These are phyloP conservation scores for Fonsecaea erecta DNA, from an alignment of 2,329 filamentous ascomycete species.

Conservation along the genomic window DNA sequence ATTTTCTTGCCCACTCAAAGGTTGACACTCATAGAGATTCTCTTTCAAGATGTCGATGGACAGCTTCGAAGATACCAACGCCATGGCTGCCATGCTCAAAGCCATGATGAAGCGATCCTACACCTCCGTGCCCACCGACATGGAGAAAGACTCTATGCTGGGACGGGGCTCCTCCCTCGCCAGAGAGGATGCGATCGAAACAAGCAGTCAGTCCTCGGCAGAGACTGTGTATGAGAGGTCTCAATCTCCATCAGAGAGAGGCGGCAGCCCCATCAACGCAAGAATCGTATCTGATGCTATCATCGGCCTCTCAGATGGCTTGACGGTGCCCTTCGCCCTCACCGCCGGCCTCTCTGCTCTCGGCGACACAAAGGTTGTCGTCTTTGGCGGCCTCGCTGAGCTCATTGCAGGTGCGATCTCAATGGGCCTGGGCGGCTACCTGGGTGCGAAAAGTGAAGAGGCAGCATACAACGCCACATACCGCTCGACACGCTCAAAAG, in stretches of 20 bases:
- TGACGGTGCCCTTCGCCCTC: slow-evolving; percentile 79
- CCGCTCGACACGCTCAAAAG: slow-evolving; percentile 21
- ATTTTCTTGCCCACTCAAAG: background rate
- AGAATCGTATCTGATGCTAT: slow-evolving; percentile 61
- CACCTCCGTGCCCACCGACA: slow-evolving; percentile 14
- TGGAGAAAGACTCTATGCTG: slow-evolving; percentile 22
- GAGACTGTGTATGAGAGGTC: slow-evolving; percentile 20
- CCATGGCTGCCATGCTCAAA: slow-evolving; percentile 30
- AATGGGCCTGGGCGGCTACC: slow-evolving; percentile 76
- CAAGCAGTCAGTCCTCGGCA: slow-evolving; percentile 26
- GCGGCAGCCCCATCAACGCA: slow-evolving; percentile 21
- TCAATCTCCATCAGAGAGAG: background rate
- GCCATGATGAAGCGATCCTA: slow-evolving; percentile 20
- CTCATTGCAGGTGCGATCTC: slow-evolving; percentile 75
- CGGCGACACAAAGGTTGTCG: slow-evolving; percentile 67
- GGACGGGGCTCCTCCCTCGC: background rate
- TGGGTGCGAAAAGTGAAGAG: slow-evolving; percentile 62
- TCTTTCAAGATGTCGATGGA: slow-evolving; percentile 23
- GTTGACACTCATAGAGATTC: background rate
- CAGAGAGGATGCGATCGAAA: slow-evolving; percentile 20
- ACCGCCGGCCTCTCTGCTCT: slow-evolving; percentile 70
- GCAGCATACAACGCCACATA: slow-evolving; percentile 29
- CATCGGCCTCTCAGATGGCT: slow-evolving; percentile 76
- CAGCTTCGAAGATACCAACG: slow-evolving; percentile 29
- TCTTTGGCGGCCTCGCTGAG: slow-evolving; percentile 75